phyloP scores from a whole-genome alignment of 768 basidiomycete species.

The Psilocybe tampanensis region DNA sequence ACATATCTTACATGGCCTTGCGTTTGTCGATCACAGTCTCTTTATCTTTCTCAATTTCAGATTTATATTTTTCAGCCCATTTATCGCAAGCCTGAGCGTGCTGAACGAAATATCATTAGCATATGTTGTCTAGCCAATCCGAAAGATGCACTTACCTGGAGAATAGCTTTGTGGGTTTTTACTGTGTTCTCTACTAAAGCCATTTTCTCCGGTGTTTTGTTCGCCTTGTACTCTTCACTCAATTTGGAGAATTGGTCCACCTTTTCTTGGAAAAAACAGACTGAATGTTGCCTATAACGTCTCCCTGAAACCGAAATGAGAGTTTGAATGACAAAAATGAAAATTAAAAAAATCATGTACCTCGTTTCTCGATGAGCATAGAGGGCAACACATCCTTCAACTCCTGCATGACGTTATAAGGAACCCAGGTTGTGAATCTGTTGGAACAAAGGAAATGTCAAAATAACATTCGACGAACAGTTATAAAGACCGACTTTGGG shows the following conservation, averaged over 20 bases:
- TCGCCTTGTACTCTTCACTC: too few species aligned
- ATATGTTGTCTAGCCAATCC: not conserved
- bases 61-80: constrained; percentile 1
- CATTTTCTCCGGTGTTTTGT: too few species aligned
- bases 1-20: not conserved
- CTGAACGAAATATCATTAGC: not conserved
- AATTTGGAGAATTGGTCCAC: too few species aligned
- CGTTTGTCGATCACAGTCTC: not conserved
- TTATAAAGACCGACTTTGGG: not conserved
- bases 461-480: not conserved
- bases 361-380: too few species aligned
- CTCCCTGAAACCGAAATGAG: too few species aligned
- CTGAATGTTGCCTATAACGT: too few species aligned
- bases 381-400: too few species aligned
- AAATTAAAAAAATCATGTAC: too few species aligned
- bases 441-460: not conserved
- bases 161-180: not conserved
- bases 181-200: not conserved
- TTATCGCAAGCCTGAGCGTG: not conserved
- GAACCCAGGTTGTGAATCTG: too few species aligned
- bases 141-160: not conserved
- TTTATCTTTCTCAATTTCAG: not conserved
- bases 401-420: too few species aligned
- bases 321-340: too few species aligned
- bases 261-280: too few species aligned